Conservation (phyloP, 2,329 filamentous ascomycete species). For the Phialophora chinensis region DNA sequence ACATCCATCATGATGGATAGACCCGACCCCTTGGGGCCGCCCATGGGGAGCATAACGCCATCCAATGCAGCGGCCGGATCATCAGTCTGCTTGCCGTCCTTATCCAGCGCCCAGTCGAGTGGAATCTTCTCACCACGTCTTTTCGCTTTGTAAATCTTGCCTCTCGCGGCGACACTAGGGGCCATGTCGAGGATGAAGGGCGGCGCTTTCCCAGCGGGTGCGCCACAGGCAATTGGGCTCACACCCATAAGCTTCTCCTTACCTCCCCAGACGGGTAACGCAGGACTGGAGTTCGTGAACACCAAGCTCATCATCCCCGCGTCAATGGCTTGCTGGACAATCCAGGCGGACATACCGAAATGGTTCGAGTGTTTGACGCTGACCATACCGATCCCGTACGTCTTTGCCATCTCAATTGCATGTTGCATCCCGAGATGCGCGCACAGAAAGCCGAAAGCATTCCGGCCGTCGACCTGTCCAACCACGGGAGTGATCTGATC, state of each 20-base stretch:
- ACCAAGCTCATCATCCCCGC: conserved; percentile 72
- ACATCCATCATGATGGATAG: conserved; percentile 88
- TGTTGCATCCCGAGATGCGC: conserved; percentile 69
- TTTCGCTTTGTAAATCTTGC: conserved; percentile 54
- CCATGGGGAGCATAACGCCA: conserved; percentile 85
- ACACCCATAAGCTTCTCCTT: conserved; percentile 73
- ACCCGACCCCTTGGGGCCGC: conserved; percentile 79
- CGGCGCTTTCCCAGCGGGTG: conserved; percentile 64
- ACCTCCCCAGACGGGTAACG: conserved; percentile 73
- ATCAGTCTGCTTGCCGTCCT: conserved; percentile 70
- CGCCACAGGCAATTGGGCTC: conserved; percentile 75
- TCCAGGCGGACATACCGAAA: conserved; percentile 82
- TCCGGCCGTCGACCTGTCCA: conserved; percentile 69
- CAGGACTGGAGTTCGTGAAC: conserved; percentile 75
- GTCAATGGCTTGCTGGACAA: conserved; percentile 78
- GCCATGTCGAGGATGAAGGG: conserved; percentile 65
- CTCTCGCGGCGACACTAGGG: conserved; percentile 52
- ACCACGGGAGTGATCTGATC: conserved; percentile 72
- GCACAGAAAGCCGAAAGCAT: conserved; percentile 77
- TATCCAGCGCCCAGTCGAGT: conserved; percentile 73
- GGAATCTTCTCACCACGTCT: conserved; percentile 52
- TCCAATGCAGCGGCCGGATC: conserved; percentile 73
- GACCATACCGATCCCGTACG: conserved; percentile 74
- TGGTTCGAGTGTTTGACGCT: conserved; percentile 79
- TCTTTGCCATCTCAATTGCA: conserved; percentile 70